Evolutionary conservation across 2,329 filamentous ascomycete genomes (phyloP).

Genomic region (Diaporthe amygdali): DNA sequence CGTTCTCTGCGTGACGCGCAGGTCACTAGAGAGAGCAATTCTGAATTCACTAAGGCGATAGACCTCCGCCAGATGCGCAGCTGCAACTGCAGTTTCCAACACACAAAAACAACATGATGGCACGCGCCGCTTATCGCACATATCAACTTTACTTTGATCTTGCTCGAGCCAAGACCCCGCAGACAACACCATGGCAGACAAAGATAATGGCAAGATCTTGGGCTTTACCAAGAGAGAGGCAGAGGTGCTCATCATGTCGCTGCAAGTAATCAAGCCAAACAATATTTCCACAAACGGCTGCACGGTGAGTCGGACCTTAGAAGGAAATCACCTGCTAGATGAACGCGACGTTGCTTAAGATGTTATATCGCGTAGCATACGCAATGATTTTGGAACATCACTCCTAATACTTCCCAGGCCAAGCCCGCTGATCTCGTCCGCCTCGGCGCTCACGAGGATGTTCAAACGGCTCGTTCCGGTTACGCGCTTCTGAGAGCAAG

Average conservation of each 20-base stretch:
- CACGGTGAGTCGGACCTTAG: neutral
- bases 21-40: neutral
- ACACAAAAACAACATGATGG: neutral
- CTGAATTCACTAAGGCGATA: neutral
- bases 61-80: neutral
- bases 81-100: neutral
- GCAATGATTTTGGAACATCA: neutral
- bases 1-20: neutral
- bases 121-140: no score
- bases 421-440: neutral
- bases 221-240: neutral
- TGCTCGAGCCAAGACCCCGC: neutral
- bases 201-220: neutral
- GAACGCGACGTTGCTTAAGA: neutral
- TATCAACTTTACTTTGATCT: neutral
- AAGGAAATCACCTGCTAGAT: neutral
- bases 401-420: neutral
- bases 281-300: neutral
- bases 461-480: neutral
- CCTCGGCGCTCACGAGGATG: neutral
- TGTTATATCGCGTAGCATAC: neutral
- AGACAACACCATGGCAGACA: neutral
- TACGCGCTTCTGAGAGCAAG: neutral
- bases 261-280: neutral
- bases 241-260: neutral